Conservation (phyloP, 2,329 filamentous ascomycete genomes). For the Chaetomium strumarium region DNA sequence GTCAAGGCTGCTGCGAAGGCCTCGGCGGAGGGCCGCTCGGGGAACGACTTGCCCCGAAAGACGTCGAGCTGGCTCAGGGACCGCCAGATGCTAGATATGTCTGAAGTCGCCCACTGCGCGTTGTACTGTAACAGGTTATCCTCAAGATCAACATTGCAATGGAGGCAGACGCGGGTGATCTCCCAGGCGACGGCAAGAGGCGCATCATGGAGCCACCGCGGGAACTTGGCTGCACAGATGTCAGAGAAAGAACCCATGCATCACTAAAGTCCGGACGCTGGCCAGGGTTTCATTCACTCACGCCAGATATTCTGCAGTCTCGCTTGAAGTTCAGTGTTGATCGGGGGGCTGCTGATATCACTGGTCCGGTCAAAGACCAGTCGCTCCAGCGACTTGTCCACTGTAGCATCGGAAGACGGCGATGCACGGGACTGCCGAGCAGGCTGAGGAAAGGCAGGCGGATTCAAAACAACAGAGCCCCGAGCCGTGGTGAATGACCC, state of each 20-base stretch:
- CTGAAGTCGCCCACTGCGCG: conserved; percentile 32
- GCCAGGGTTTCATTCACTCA: conserved; percentile 26
- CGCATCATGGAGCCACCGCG: conserved; percentile 36
- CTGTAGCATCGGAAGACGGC: not conserved
- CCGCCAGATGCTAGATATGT: conserved; percentile 40
- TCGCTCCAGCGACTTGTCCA: not conserved
- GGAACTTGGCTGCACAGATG: conserved; percentile 33
- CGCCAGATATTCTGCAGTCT: conserved; percentile 36
- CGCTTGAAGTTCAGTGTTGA: conserved; percentile 11
- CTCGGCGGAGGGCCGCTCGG: conserved; percentile 38
- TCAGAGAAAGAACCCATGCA: not conserved
- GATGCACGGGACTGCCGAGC: too few relatives aligned
- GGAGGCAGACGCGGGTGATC: conserved; percentile 40
- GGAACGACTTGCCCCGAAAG: conserved; percentile 43
- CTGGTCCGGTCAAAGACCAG: too few relatives aligned
- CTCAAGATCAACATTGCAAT: conserved; percentile 39
- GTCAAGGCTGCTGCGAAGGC: conserved; percentile 43
- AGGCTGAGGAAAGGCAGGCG: too few relatives aligned
- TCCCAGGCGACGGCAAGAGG: conserved; percentile 50
- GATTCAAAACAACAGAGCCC: too few relatives aligned
- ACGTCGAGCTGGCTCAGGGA: conserved; percentile 34
- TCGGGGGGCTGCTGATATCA: not conserved
- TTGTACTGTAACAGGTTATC: conserved; percentile 34
- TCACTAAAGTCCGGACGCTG: not conserved
- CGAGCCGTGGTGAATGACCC: too few relatives aligned